Evolutionary conservation across 2,329 filamentous ascomycete species (phyloP).

Genomic region (Teratosphaeria nubilosa): DNA sequence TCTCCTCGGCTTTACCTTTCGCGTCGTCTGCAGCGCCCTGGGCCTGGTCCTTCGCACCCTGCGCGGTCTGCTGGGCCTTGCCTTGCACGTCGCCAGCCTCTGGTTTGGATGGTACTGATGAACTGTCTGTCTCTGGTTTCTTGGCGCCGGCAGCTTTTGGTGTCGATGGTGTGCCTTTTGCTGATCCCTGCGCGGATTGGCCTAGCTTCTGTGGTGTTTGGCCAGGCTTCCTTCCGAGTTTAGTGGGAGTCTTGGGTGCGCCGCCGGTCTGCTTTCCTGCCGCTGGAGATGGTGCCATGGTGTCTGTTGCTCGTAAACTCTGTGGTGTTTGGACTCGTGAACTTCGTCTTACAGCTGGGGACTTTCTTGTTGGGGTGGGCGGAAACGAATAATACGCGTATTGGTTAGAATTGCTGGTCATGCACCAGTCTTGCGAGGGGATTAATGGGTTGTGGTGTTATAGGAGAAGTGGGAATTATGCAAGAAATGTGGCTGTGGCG

Average conservation of each 20-base stretch:
- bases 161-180: conserved; percentile 14
- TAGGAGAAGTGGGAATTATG: not conserved
- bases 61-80: conserved; percentile 21
- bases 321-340: conserved; percentile 6
- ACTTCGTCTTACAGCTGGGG: conserved; percentile 15
- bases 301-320: conserved; percentile 24
- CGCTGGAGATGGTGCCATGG: conserved; percentile 41
- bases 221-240: conserved; percentile 28
- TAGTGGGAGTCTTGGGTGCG: conserved; percentile 41
- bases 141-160: conserved; percentile 20
- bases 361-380: conserved; percentile 37
- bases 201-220: conserved; percentile 30
- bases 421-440: conserved; percentile 20
- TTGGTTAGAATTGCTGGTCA: conserved; percentile 38
- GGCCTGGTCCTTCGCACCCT: conserved; percentile 14
- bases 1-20: conserved; percentile 26
- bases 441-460: not conserved
- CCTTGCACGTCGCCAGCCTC: conserved; percentile 21
- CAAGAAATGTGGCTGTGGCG: conserved; percentile 6
- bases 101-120: conserved; percentile 22
- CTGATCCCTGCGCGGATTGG: conserved; percentile 26
- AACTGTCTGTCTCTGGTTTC: conserved; percentile 28
- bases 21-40: conserved; percentile 20
- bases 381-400: conserved; percentile 45
- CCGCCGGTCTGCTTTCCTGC: conserved; percentile 38